Percentiles rank a stretch among this genome's conserved stretches.
Conservation (phyloP, 2,329 filamentous ascomycete genomes). For the Talaromyces islandicus region DNA sequence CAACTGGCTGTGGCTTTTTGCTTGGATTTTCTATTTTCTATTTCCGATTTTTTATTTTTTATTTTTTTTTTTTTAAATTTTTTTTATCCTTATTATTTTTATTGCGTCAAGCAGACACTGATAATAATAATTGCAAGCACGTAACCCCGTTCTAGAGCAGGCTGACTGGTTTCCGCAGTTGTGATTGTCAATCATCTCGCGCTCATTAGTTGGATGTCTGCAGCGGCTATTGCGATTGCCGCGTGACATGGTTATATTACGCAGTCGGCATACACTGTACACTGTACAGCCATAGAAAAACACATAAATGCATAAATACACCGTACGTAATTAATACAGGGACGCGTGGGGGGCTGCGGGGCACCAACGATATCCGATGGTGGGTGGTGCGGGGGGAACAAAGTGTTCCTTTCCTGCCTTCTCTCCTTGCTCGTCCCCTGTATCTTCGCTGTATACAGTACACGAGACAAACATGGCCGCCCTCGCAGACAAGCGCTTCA, state of each 20-base stretch:
- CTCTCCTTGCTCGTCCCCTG: neutral
- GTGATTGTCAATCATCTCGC: neutral
- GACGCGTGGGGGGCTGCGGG: neutral
- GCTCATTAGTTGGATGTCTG: neutral
- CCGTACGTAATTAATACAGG: neutral
- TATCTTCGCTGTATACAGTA: neutral
- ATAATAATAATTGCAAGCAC: neutral
- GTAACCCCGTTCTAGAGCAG: neutral
- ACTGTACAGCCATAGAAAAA: too few species aligned
- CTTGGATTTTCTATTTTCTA: neutral
- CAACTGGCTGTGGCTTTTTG: neutral
- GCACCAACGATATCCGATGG: neutral
- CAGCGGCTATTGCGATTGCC: neutral
- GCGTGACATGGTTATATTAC: neutral
- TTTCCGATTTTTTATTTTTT: neutral
- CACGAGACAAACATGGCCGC: conserved; percentile 3
- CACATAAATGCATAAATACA: neutral
- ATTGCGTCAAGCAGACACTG: too few species aligned
- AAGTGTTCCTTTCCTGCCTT: neutral
- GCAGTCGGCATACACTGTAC: too few species aligned
- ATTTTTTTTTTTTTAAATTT: too few species aligned
- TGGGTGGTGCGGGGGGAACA: neutral
- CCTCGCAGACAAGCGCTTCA: conserved; percentile 29
- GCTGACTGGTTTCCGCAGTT: neutral
- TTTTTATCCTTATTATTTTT: too few species aligned